Evolutionary conservation across 176 grass and related monocot species (phyloP), one percentile per base, ranked within the genome.

Genomic region (Cenchrus americanus): DNA sequence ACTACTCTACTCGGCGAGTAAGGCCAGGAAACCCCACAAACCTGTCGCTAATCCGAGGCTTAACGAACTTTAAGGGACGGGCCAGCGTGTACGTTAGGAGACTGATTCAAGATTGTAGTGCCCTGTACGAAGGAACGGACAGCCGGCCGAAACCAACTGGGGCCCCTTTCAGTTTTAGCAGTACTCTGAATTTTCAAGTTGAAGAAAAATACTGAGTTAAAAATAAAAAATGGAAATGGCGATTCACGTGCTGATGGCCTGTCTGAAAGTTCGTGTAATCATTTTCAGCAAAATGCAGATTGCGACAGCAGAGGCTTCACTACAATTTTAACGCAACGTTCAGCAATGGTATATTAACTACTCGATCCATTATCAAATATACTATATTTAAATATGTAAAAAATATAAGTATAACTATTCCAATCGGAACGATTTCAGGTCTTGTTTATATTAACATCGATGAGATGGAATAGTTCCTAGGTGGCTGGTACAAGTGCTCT

Each of bases 81-180:
- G 32, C 43, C 82, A 44, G 1, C 46, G 19, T 8, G 7, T 5
- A 37, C 32, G 3, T 59, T 23, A 62, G 41, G 6, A 78, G 68
- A 71, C 10, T 86, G 75, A 59, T 43, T 8, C 50, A 69, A 57
- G 30, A 19, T 62, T 76, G 53, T 77, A 46, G 4, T n/a, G 22
- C 21, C 14, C 2, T 76, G 34, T 34, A 71, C 64, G n/a, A 8
- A 57, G 24, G 55, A 89, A 64, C 55, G 48, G 83, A 82, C 66
- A 77, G 70, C 46, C 48, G 8, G 23, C 77, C 64, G 82, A 71
- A 44, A 43, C 52, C 10, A 63, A 70, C 37, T 52, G 50, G 5
- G 48, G 34, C 5, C 44, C 11, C 47, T 80, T 80, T 54, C 48
- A 51, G 66, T 54, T 66, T 54, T 24, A 50, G 61, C 47, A 34